Evolutionary conservation across 1,139 yeast species (phyloP).

Genomic region (Zygosaccharomyces sapae): DNA sequence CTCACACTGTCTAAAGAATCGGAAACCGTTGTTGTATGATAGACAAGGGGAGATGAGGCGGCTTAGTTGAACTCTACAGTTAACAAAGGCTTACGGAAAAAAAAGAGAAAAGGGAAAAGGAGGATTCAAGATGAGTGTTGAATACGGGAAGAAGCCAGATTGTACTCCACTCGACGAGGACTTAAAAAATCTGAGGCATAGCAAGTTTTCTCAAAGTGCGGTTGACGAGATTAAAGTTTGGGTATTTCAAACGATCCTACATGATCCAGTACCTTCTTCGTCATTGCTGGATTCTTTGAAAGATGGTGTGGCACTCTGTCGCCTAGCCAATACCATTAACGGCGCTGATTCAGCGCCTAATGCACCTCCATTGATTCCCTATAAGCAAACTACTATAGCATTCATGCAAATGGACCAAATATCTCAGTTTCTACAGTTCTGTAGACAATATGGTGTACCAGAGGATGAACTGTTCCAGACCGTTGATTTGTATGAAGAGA

Average conservation of each 20-base stretch:
- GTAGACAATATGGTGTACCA: conserved; percentile 64
- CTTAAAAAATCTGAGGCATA: conserved; percentile 43
- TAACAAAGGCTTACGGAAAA: too few relatives aligned
- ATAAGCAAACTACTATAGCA: conserved; percentile 68
- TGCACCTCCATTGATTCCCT: conserved; percentile 41
- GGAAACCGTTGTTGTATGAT: too few relatives aligned
- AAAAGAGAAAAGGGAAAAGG: too few relatives aligned
- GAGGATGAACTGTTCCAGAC: conserved; percentile 84
- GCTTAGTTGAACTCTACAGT: not conserved
- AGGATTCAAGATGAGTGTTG: conserved; percentile 16
- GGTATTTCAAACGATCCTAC: conserved; percentile 41
- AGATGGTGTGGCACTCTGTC: conserved; percentile 65
- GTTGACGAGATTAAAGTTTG: conserved; percentile 48
- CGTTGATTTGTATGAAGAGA: conserved; percentile 66
- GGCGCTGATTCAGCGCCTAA: conserved; percentile 37
- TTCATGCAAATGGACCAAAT: conserved; percentile 88
- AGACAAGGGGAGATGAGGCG: not conserved
- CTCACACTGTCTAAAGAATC: too few relatives aligned
- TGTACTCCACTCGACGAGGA: conserved; percentile 60
- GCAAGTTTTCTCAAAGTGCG: conserved; percentile 45
- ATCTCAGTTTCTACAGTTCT: conserved; percentile 60
- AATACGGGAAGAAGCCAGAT: conserved; percentile 34
- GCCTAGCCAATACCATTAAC: conserved; percentile 36
- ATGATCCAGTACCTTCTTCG: conserved; percentile 24
- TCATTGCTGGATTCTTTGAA: conserved; percentile 52